Percentiles rank a stretch among this genome's conserved stretches.
Conservation (phyloP, 73 alveolate genomes). For the Paramecium sonneborni region DNA sequence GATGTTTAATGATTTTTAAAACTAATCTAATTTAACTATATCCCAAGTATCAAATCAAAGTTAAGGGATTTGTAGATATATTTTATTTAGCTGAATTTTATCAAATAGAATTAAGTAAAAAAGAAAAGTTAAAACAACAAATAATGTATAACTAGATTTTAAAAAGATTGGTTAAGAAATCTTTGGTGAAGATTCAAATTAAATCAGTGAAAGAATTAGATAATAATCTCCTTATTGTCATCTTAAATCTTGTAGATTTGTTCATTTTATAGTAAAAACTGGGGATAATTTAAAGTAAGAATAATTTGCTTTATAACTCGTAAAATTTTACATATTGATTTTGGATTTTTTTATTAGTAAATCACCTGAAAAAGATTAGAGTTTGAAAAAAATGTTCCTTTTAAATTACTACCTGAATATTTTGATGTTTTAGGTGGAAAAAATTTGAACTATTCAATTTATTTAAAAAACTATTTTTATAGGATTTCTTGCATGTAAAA, state of each 20-base stretch:
- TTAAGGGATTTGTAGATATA: neutral
- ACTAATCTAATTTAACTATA: neutral
- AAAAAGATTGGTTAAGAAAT: neutral
- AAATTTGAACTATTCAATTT: slow-evolving; percentile 60
- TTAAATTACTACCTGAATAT: slow-evolving; percentile 91
- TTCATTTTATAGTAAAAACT: slow-evolving; percentile 64
- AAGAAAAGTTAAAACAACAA: neutral
- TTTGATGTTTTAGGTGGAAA: slow-evolving; percentile 93
- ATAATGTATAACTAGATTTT: neutral
- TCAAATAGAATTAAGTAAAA: neutral
- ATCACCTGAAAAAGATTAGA: slow-evolving; percentile 90
- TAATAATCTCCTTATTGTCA: slow-evolving; percentile 64
- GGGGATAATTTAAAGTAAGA: slow-evolving; percentile 79
- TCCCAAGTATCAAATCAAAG: neutral
- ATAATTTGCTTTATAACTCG: slow-evolving; percentile 84
- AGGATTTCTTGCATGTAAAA: slow-evolving; percentile 70
- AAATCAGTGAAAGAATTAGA: slow-evolving; percentile 61
- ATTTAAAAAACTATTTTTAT: slow-evolving; percentile 68
- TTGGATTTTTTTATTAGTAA: slow-evolving; percentile 90
- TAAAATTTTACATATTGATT: slow-evolving; percentile 90
- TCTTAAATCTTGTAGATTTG: slow-evolving; percentile 61
- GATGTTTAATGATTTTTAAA: neutral
- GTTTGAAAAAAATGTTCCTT: slow-evolving; percentile 95
- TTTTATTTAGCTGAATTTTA: neutral
- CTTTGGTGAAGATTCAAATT: slow-evolving; percentile 64